phyloP scores from a whole-genome alignment of 78 protist species.

The Polysphondylium violaceum region DNA sequence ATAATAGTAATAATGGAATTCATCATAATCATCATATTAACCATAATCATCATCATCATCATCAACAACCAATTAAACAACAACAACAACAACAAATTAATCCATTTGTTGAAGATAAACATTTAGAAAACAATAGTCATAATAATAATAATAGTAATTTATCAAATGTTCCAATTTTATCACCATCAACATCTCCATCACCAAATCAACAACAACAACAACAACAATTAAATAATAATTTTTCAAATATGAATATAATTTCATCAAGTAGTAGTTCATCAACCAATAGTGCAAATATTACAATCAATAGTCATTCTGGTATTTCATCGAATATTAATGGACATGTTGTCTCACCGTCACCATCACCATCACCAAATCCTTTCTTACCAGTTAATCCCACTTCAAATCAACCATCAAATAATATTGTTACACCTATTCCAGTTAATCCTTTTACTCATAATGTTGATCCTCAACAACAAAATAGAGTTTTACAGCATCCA shows the following conservation, averaged over 20 bases:
- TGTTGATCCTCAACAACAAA: not conserved
- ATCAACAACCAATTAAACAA: slow-evolving; percentile 23
- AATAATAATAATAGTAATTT: slow-evolving; percentile 10
- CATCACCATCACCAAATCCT: slow-evolving; percentile 46
- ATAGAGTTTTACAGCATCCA: slow-evolving; percentile 2
- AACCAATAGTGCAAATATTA: slow-evolving; percentile 26
- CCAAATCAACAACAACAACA: slow-evolving; percentile 6
- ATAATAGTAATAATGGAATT: not conserved
- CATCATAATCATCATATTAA: slow-evolving; percentile 8
- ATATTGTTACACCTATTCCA: slow-evolving; percentile 9
- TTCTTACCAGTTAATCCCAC: slow-evolving; percentile 16
- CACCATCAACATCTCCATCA: slow-evolving; percentile 29
- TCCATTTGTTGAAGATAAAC: slow-evolving; percentile 2
- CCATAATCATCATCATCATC: slow-evolving; percentile 16
- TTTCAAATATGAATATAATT: slow-evolving; percentile 17
- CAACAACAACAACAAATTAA: slow-evolving; percentile 11
- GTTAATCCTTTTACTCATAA: slow-evolving; percentile 18
- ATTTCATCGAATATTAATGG: not conserved
- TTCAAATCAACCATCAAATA: not conserved
- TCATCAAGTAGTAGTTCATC: slow-evolving; percentile 15
- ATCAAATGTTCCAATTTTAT: slow-evolving; percentile 1
- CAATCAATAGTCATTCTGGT: not conserved
- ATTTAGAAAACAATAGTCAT: not conserved
- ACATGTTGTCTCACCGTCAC: not conserved
- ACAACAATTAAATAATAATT: slow-evolving; percentile 4